Base-by-base conservation (phyloP, 73 alveolate species). In the Paraurostyla sp. region DNA sequence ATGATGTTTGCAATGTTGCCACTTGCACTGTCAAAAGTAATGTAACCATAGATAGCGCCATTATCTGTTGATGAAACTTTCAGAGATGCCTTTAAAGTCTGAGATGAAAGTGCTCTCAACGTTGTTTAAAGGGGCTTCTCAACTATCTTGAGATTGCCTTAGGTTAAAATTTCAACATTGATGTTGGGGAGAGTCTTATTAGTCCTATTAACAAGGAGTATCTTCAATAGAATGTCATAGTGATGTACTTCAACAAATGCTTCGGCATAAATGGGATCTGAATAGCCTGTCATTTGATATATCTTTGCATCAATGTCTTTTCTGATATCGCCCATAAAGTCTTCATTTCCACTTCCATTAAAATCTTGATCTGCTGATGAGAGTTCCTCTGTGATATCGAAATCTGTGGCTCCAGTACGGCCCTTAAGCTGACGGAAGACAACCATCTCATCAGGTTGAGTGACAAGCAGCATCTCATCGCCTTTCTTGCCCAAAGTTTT, bases 211-310 rank as follows among this genome's bases (percentile, higher is more conserved):
- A 94, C 93, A 32, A 96, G 59, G 0, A 92, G 80, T 49, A 97
- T 92, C 81, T 97, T 98, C 41, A 97, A 91, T 57, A 94, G 71
- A 50, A 97, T 80, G 88, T 97, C 99, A 91, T 91, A 96, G 50
- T 95, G 95, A 83, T 94, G 97, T 56, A 96, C 95, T 76, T 94
- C 94, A 30, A 97, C 92, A 49, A 63, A 90, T 27, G 97, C 93
- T 95, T 97, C 99, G 0, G 97, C 98, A 84, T 96, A 97, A 36
- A 97, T 91, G 0, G 98, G 98, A 91, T 97, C 99, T 58, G 97
- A 94, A 51, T 95, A 92, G 0, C 99, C 99, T 13, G 99, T 95
- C 51, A 97, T 89, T 84, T 93, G 95, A 71, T 85, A 57, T 40
- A 68, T 80, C 91, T 63, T 93, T 60, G 52, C 82, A 36, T 59